Base-by-base conservation (phyloP, 306 rosid species). In the Malus sieversii region DNA sequence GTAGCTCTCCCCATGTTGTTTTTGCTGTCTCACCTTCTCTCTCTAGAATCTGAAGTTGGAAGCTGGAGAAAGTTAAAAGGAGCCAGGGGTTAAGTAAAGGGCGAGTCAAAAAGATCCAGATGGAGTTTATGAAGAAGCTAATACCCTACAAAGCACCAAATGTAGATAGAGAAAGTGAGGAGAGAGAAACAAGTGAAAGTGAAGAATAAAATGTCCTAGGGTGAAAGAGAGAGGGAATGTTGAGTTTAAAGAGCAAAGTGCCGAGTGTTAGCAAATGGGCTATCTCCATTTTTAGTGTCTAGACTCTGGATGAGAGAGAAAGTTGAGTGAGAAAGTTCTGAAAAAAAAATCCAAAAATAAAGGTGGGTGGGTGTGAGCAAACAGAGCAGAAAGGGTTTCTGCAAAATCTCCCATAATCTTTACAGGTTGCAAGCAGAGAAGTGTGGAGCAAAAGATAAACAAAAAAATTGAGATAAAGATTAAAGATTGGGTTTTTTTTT, bases 361-460 rank as follows among this genome's bases (percentile, higher is more conserved):
- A 80, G 84, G 84, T 70, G 84, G 72, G 76, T 14, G 53, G 5
- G 8, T 15, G 79, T 65, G 79, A 73, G 62, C 62, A 57, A 57
- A 82, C 67, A 67, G 76, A 82, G 85, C 79, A 82, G 80, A 83
- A 84, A 85, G 77, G 78, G 42, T 15, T 45, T 77, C 80, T 59
- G 86, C 79, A 68, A 78, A 74, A 82, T 79, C 76, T 77, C 79
- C 80, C 74, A 66, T 77, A 84, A 85, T 86, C 89, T 85, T 70
- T 69, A 84, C 88, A 93, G 81, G 88, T 83, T 83, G 88, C 88
- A 80, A 84, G 62, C 79, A 81, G 81, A 78, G 87, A 88, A 83
- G 91, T 78, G 88, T 83, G 86, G 90, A 82, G 84, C 87, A 79
- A 86, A 86, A 72, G 86, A 84, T 88, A 85, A 83, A 66, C 80